phyloP scores from a whole-genome alignment of 352 stramenopile species.

The Peronospora belbahrii region DNA sequence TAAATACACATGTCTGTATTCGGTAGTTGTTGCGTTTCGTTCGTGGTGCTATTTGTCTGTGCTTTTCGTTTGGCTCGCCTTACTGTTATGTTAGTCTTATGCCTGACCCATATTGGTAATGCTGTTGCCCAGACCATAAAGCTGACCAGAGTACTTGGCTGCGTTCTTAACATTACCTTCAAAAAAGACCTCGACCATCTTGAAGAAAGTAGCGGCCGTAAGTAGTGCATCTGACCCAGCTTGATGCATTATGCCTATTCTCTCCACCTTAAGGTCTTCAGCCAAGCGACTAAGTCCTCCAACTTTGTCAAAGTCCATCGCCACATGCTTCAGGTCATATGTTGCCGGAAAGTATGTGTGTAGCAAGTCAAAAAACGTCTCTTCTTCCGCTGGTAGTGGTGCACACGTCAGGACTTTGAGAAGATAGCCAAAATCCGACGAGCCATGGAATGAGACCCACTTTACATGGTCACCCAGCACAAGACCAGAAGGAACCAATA shows the following conservation, averaged over 20 bases:
- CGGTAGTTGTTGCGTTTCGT: constrained; percentile 8
- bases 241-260: constrained; percentile 99
- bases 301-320: constrained; percentile 95
- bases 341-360: constrained; percentile 98
- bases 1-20: constrained; percentile 8
- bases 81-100: constrained; percentile 20
- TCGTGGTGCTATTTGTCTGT: constrained; percentile 21
- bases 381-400: constrained; percentile 83
- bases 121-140: constrained; percentile 80
- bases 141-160: constrained; percentile 76
- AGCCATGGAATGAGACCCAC: constrained; percentile 98
- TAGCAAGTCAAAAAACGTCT: constrained; percentile 95
- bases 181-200: constrained; percentile 86
- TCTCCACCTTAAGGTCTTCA: constrained; percentile 93
- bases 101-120: constrained; percentile 30
- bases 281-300: constrained; percentile 94
- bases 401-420: constrained; percentile 93
- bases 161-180: constrained; percentile 80
- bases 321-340: constrained; percentile 99
- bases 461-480: constrained; percentile 98
- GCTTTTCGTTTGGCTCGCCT: constrained; percentile 9
- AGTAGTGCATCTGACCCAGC: constrained; percentile 96
- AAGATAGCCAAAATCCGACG: constrained; percentile 99
- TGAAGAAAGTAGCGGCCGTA: constrained; percentile 91
- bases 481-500: constrained; percentile 96